These are phyloP conservation scores for Saccharomycopsis babjevae DNA, from an alignment of 805 yeast genomes.

Conservation along the genomic window DNA sequence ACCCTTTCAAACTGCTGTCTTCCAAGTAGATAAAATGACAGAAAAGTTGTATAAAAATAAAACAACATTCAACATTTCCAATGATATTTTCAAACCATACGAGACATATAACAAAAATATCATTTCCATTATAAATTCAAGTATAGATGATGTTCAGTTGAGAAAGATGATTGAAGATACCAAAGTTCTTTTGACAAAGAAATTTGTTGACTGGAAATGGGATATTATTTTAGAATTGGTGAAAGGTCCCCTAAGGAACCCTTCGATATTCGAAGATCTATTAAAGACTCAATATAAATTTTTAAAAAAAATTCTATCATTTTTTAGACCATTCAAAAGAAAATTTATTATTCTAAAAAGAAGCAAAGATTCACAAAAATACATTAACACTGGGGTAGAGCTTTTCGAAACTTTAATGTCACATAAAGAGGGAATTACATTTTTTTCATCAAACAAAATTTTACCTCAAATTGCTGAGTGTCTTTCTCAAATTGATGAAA, in stretches of 20 bases:
- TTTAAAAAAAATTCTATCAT: constrained; percentile 72
- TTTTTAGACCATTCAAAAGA: constrained; percentile 84
- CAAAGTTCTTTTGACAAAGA: constrained; percentile 67
- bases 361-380: constrained; percentile 42
- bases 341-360: constrained; percentile 52
- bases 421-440: constrained; percentile 55
- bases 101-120: constrained; percentile 16
- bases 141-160: constrained; percentile 56
- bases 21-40: constrained; percentile 38
- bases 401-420: constrained; percentile 56
- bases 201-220: constrained; percentile 85
- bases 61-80: constrained; percentile 20
- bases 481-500: constrained; percentile 74
- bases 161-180: constrained; percentile 58
- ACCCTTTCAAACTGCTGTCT: constrained; percentile 30
- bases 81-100: constrained; percentile 16
- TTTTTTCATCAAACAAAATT: constrained; percentile 61
- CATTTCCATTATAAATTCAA: constrained; percentile 15
- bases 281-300: constrained; percentile 66
- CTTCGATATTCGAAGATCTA: constrained; percentile 66
- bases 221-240: constrained; percentile 56
- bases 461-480: constrained; percentile 85
- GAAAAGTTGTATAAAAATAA: constrained; percentile 31
- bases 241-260: constrained; percentile 72
- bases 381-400: constrained; percentile 65